Conservation (phyloP, 352 stramenopile genomes). For the Phytophthora agathidicida region DNA sequence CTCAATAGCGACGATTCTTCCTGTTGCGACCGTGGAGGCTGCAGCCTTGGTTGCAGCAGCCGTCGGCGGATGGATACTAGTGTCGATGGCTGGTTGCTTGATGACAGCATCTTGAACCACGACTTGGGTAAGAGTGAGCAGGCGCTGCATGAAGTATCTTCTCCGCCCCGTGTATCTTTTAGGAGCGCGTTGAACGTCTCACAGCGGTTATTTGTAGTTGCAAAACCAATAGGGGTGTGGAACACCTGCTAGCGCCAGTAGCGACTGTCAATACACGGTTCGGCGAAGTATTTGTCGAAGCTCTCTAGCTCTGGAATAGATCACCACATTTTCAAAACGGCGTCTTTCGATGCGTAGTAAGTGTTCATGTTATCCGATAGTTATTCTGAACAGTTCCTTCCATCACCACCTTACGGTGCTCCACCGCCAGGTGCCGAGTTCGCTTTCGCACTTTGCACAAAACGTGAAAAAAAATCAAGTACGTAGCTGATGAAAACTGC, state of each 20-base stretch:
- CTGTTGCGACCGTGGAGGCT: not conserved
- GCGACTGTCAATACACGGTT: conserved; percentile 6
- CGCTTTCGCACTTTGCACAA: conserved; percentile 10
- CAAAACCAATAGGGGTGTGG: conserved; percentile 1
- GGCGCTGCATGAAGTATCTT: conserved; percentile 13
- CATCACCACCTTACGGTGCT: not conserved
- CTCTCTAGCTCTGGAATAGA: not conserved
- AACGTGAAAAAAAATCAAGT: not conserved
- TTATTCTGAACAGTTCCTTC: not conserved
- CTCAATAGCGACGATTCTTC: not conserved
- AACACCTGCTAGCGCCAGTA: conserved; percentile 23
- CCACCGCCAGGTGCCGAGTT: not conserved
- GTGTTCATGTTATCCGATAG: conserved; percentile 3
- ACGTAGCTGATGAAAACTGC: not conserved
- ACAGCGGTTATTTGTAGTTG: conserved; percentile 14
- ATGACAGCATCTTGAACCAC: not conserved
- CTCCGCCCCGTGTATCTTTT: conserved; percentile 7
- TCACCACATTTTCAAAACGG: not conserved
- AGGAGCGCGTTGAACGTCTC: conserved; percentile 16
- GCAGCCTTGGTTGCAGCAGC: not conserved
- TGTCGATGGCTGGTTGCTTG: not conserved
- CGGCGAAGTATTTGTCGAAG: not conserved
- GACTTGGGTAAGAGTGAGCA: not conserved
- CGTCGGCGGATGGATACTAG: not conserved
- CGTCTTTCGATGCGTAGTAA: conserved; percentile 1